Evolutionary conservation across 2,329 filamentous ascomycete genomes (phyloP).

Genomic region (Diplodia scrobiculata): DNA sequence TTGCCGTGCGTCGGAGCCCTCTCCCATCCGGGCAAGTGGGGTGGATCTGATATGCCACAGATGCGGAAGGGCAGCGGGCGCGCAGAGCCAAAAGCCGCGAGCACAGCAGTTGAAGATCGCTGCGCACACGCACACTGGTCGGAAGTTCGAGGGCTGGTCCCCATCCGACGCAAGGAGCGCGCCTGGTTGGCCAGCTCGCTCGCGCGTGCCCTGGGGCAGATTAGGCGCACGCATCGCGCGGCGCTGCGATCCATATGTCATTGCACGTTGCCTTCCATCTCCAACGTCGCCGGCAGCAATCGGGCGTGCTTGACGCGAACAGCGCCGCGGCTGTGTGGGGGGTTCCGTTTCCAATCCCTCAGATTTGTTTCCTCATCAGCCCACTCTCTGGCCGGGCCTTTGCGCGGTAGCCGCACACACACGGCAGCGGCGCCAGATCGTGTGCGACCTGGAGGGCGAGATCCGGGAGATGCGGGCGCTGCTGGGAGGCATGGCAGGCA

Average conservation of each 20-base stretch:
- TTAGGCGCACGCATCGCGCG: conserved; percentile 12
- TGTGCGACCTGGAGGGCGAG: conserved; percentile 12
- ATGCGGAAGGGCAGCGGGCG: neutral
- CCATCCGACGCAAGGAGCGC: conserved; percentile 24
- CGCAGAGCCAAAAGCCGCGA: conserved; percentile 15
- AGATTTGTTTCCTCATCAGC: neutral
- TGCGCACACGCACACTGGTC: conserved; percentile 19
- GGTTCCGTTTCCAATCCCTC: neutral
- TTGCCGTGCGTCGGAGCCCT: conserved; percentile 13
- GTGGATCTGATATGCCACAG: conserved; percentile 21
- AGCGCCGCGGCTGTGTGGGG: conserved; percentile 16
- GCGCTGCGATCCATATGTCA: conserved; percentile 24
- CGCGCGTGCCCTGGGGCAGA: conserved; percentile 5
- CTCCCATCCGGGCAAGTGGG: conserved; percentile 14
- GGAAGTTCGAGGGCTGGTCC: conserved; percentile 17
- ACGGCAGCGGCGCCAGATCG: conserved; percentile 11
- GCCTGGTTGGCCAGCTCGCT: conserved; percentile 9
- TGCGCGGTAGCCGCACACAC: conserved; percentile 23
- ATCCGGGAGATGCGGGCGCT: conserved; percentile 18
- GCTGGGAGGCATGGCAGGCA: conserved; percentile 11
- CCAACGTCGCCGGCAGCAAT: conserved; percentile 8
- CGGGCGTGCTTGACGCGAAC: neutral
- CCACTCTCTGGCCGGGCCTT: neutral
- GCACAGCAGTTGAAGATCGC: conserved; percentile 24
- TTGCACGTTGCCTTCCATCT: conserved; percentile 3